Percentiles rank a stretch among this genome's conserved stretches.
phyloP scores from a whole-genome alignment of 139 green algal species.

The Trebouxia sp. region DNA sequence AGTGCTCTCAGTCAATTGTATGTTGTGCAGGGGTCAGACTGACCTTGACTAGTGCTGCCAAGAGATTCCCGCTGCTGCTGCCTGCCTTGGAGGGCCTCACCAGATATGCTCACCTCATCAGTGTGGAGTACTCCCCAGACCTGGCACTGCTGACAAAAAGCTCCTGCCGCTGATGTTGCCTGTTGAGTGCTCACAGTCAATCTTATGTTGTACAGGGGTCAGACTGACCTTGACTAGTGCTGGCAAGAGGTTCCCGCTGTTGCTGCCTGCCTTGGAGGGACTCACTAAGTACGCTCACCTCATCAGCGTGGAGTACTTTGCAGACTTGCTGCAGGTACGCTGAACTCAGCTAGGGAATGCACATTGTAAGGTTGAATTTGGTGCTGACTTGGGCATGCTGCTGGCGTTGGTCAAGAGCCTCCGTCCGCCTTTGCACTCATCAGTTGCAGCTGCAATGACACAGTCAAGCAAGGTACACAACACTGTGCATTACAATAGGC shows the following conservation, averaged over 20 bases:
- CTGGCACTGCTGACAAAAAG: too few relatives aligned
- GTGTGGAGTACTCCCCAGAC: conserved; percentile 81
- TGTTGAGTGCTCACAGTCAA: too few relatives aligned
- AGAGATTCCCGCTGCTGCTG: conserved; percentile 74
- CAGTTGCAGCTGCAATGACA: too few relatives aligned
- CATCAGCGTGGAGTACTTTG: conserved; percentile 83
- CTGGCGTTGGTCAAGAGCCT: too few relatives aligned
- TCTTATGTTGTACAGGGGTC: conserved; percentile 10
- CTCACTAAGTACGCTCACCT: conserved; percentile 71
- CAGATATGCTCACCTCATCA: conserved; percentile 76
- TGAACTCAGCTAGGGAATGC: too few relatives aligned
- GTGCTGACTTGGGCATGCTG: background rate
- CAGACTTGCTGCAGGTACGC: conserved; percentile 59
- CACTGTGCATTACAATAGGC: too few relatives aligned
- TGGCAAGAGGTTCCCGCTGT: conserved; percentile 64
- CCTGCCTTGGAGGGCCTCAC: conserved; percentile 63
- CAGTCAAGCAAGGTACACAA: too few relatives aligned
- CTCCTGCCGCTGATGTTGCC: too few relatives aligned
- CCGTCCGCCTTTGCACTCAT: too few relatives aligned
- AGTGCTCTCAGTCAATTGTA: too few relatives aligned
- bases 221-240: background rate
- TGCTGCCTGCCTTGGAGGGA: conserved; percentile 65
- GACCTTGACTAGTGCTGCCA: background rate
- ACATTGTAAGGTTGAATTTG: background rate
- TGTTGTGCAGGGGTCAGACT: conserved; percentile 16